Conservation (phyloP, 1,139 yeast species). For the Yamadazyma oceani region DNA sequence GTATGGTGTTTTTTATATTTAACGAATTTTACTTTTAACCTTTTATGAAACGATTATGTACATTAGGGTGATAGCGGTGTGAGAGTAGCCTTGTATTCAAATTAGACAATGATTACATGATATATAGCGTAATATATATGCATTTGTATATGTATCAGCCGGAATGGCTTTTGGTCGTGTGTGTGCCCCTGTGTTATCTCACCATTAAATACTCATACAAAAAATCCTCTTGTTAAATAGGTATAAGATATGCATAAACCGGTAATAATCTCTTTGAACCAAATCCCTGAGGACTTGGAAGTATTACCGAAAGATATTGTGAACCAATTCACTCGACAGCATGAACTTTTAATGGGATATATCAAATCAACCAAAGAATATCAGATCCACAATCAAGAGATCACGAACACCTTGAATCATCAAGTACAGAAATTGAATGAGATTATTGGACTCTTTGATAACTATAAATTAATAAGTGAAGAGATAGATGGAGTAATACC, state of each 20-base stretch:
- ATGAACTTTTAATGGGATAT: slow-evolving; percentile 33
- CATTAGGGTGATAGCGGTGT: background rate
- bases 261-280: slow-evolving; percentile 3
- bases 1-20: background rate
- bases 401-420: slow-evolving; percentile 19
- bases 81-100: background rate
- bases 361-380: slow-evolving; percentile 27
- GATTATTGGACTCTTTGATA: slow-evolving; percentile 24
- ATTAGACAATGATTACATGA: slow-evolving; percentile 1
- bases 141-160: no score
- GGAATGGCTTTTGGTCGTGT: no score
- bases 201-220: no score
- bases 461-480: slow-evolving; percentile 26
- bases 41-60: slow-evolving; percentile 2
- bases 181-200: no score
- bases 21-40: slow-evolving; percentile 1
- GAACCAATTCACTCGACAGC: slow-evolving; percentile 27
- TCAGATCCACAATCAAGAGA: slow-evolving; percentile 18
- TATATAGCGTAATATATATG: background rate
- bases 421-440: slow-evolving; percentile 25
- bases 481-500: slow-evolving; percentile 28
- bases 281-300: slow-evolving; percentile 18
- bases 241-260: slow-evolving; percentile 1
- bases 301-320: slow-evolving; percentile 30
- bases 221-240: no score